Evolutionary conservation across 2,329 filamentous ascomycete species (phyloP).

Genomic region (Xylaria multiplex): DNA sequence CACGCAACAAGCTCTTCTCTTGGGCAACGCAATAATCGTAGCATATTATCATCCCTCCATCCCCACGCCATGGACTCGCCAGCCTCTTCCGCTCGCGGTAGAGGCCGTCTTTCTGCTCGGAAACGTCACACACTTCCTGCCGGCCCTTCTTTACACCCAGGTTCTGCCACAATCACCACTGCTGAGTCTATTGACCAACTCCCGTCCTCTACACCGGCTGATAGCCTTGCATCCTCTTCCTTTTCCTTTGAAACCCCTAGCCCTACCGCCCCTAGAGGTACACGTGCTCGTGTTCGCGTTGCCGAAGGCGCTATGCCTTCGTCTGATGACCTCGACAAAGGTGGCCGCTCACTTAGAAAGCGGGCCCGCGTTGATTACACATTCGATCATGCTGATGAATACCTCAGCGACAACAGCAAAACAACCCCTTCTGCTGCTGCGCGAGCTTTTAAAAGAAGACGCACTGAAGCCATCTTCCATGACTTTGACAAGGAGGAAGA

Average conservation of each 20-base stretch:
- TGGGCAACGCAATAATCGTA: conserved; percentile 1
- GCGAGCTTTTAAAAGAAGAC: conserved; percentile 47
- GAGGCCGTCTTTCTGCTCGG: conserved; percentile 42
- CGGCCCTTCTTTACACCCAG: conserved; percentile 39
- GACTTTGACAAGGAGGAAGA: conserved; percentile 45
- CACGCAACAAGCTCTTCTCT: conserved; percentile 17
- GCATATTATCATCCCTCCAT: not conserved
- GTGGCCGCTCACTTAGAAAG: conserved; percentile 67
- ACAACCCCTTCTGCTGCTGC: conserved; percentile 41
- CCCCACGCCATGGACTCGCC: conserved; percentile 45
- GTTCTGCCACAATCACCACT: conserved; percentile 30
- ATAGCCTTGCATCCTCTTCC: conserved; percentile 40
- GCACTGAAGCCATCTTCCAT: conserved; percentile 42
- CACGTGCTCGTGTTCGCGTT: conserved; percentile 58
- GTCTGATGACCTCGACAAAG: conserved; percentile 63
- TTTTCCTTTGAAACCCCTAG: conserved; percentile 47
- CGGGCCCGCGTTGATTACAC: conserved; percentile 68
- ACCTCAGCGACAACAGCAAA: conserved; percentile 44
- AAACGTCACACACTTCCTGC: conserved; percentile 45
- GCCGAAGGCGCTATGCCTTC: conserved; percentile 50
- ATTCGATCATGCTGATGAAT: conserved; percentile 63
- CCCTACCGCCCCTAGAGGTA: conserved; percentile 51
- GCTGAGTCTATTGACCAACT: conserved; percentile 28
- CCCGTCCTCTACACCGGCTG: conserved; percentile 39
- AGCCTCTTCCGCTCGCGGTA: conserved; percentile 41